Conservation (phyloP, 495 filamentous ascomycete genomes). For the Rhypophila decipiens region DNA sequence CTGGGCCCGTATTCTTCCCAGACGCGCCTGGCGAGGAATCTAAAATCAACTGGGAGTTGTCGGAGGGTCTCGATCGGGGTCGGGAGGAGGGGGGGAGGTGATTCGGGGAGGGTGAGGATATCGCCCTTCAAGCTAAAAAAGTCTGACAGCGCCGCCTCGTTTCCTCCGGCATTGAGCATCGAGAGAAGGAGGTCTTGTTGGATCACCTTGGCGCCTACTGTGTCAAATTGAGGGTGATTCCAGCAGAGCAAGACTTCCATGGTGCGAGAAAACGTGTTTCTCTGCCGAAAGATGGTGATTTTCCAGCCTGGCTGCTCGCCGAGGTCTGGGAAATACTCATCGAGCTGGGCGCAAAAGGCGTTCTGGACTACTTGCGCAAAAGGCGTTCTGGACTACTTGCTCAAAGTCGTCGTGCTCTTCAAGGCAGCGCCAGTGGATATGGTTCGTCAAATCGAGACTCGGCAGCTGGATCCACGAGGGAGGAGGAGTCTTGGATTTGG, state of each 20-base stretch:
- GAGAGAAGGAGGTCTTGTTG: neutral
- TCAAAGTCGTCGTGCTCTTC: slow-evolving; percentile 1
- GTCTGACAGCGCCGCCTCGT: neutral
- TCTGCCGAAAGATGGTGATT: slow-evolving; percentile 2
- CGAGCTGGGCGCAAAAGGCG: slow-evolving; percentile 1
- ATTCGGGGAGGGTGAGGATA: neutral
- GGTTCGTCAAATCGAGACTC: slow-evolving; percentile 2
- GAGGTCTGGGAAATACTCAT: slow-evolving; percentile 1
- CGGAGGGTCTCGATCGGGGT: neutral
- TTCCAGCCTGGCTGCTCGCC: slow-evolving; percentile 1
- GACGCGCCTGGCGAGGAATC: neutral
- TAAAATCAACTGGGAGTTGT: neutral
- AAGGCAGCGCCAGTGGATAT: neutral
- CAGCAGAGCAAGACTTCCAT: slow-evolving; percentile 3
- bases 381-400: neutral
- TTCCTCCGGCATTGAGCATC: neutral
- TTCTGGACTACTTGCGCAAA: neutral
- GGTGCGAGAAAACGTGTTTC: neutral
- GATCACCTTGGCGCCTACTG: neutral
- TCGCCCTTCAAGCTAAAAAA: neutral
- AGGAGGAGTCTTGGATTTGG: neutral
- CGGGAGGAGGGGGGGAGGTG: neutral
- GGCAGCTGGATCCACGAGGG: slow-evolving; percentile 4
- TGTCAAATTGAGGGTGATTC: slow-evolving; percentile 3
- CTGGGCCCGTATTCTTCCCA: neutral